Conservation (phyloP, 331 rosid species). For the Rosa hybrid region DNA sequence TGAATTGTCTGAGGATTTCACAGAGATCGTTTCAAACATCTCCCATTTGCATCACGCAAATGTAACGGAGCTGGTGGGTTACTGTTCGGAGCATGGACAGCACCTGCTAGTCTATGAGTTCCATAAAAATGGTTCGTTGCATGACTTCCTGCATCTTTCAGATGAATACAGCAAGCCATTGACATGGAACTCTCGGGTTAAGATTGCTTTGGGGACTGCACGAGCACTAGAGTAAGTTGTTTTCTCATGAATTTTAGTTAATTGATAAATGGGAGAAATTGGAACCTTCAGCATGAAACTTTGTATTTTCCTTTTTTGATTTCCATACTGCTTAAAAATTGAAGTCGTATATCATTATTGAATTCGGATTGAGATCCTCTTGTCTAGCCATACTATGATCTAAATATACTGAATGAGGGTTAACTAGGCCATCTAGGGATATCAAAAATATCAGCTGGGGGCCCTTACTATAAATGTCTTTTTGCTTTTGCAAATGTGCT, state of each 20-base stretch:
- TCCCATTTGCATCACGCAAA: constrained; percentile 80
- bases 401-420: neutral
- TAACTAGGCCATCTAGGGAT: neutral
- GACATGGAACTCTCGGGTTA: constrained; percentile 88
- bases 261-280: neutral
- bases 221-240: constrained; percentile 87
- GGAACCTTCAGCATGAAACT: neutral
- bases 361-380: neutral
- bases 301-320: neutral
- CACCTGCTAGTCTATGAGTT: constrained; percentile 83
- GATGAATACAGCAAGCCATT: constrained; percentile 75
- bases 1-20: constrained; percentile 58
- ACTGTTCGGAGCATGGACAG: constrained; percentile 93
- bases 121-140: constrained; percentile 77
- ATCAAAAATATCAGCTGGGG: neutral
- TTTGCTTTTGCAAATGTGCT: neutral
- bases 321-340: neutral
- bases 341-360: neutral
- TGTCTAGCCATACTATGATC: neutral
- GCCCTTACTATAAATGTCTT: neutral
- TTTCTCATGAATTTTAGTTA: neutral
- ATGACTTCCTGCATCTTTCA: constrained; percentile 79
- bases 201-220: constrained; percentile 92
- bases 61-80: constrained; percentile 85
- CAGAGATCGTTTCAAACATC: constrained; percentile 66